Percentiles rank a stretch among this genome's conserved stretches.
phyloP scores from a whole-genome alignment of 345 rosid species.

The Atalantia buxifolia region DNA sequence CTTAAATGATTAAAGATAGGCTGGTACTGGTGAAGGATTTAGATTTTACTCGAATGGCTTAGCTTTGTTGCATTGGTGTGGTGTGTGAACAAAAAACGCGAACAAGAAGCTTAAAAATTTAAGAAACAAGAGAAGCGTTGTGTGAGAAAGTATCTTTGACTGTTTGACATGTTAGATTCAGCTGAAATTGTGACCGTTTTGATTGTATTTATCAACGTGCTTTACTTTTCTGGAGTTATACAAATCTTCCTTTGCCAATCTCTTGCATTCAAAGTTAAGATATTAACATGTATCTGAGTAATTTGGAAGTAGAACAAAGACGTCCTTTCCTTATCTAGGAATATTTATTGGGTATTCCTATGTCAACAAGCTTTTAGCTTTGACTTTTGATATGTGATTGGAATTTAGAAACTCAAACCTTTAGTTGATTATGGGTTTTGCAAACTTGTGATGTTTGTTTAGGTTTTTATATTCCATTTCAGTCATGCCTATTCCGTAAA shows the following conservation, averaged over 20 bases:
- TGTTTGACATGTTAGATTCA: background rate
- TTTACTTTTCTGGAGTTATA: background rate
- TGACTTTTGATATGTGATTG: background rate
- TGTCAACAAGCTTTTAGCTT: background rate
- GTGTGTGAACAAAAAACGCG: background rate
- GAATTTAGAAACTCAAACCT: background rate
- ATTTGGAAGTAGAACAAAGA: background rate
- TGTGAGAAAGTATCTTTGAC: background rate
- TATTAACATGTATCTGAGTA: background rate
- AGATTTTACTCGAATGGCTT: background rate
- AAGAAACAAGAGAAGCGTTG: background rate
- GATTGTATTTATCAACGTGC: background rate
- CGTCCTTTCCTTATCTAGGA: background rate
- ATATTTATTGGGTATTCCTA: background rate
- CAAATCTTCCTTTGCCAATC: background rate
- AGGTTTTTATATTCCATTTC: background rate
- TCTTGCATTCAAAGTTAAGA: background rate
- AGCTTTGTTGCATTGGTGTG: background rate
- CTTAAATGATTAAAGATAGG: no score
- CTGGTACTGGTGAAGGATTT: background rate
- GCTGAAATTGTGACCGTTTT: background rate
- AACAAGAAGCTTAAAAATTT: background rate
- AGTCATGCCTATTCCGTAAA: background rate
- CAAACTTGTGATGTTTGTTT: background rate
- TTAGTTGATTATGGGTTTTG: background rate